Evolutionary conservation across 2,329 filamentous ascomycete genomes (phyloP).

Genomic region (Diaporthe caulivora): DNA sequence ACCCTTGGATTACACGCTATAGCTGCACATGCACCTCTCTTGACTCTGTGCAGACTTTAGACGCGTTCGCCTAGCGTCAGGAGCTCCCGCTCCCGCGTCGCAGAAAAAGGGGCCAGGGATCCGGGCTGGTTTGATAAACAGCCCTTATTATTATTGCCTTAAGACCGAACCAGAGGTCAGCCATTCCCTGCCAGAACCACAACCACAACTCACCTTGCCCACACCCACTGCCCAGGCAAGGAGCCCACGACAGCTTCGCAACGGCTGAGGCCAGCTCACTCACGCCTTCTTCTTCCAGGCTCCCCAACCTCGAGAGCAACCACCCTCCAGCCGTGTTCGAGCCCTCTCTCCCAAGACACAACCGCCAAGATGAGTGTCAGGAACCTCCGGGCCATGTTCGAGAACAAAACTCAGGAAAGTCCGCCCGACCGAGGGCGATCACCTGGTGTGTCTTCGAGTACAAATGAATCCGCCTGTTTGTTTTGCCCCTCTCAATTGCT

Average conservation of each 20-base stretch:
- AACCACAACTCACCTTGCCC: background rate
- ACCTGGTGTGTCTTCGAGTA: constrained; percentile 62
- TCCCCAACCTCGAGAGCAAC: background rate
- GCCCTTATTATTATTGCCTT: too few species aligned
- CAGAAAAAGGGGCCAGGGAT: constrained; percentile 29
- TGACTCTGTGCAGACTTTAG: constrained; percentile 23
- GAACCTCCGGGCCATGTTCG: constrained; percentile 84
- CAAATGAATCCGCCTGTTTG: constrained; percentile 52
- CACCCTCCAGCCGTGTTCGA: constrained; percentile 3
- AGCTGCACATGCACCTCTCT: constrained; percentile 35
- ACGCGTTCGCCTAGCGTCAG: constrained; percentile 31
- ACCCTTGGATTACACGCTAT: constrained; percentile 16
- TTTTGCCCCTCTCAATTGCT: constrained; percentile 16
- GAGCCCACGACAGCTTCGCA: constrained; percentile 20
- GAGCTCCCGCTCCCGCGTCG: constrained; percentile 34
- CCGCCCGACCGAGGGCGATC: constrained; percentile 79
- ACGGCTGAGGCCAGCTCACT: constrained; percentile 26
- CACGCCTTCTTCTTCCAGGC: background rate
- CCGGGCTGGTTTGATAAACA: constrained; percentile 22
- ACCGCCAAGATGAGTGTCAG: constrained; percentile 73
- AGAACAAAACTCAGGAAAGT: constrained; percentile 76
- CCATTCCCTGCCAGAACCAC: background rate
- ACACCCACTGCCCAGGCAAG: background rate
- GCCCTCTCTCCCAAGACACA: constrained; percentile 36
- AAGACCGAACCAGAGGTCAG: background rate